These are phyloP conservation scores for Saccharomycopsis selenospora DNA, from an alignment of 805 yeast genomes.

Conservation along the genomic window DNA sequence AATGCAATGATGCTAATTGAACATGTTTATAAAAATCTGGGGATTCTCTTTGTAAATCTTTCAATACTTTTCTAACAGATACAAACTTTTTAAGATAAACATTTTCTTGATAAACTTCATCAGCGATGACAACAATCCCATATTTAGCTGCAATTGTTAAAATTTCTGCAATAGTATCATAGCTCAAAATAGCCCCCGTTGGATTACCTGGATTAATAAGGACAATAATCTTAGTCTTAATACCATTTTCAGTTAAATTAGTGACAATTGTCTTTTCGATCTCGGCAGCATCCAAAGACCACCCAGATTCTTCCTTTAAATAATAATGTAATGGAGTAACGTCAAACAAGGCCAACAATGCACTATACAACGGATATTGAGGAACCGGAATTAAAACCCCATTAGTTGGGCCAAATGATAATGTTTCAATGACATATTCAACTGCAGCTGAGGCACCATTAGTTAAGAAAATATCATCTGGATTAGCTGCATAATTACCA, in stretches of 20 bases:
- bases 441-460: constrained; percentile 96
- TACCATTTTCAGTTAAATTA: constrained; percentile 34
- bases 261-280: constrained; percentile 40
- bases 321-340: constrained; percentile 82
- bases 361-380: constrained; percentile 95
- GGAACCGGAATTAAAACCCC: constrained; percentile 95
- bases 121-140: constrained; percentile 85
- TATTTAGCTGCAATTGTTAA: constrained; percentile 76
- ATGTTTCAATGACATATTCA: constrained; percentile 61
- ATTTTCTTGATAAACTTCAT: constrained; percentile 96
- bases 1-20: constrained; percentile 88
- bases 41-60: constrained; percentile 48
- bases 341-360: constrained; percentile 79
- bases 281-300: constrained; percentile 75
- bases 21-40: constrained; percentile 55
- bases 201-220: constrained; percentile 99
- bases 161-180: constrained; percentile 60
- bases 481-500: constrained; percentile 49
- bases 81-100: constrained; percentile 74
- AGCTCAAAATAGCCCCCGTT: constrained; percentile 77
- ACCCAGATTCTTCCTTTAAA: constrained; percentile 68
- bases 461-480: constrained; percentile 75
- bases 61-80: constrained; percentile 75
- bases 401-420: constrained; percentile 59
- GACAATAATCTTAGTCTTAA: constrained; percentile 71